Conservation (phyloP, 1,139 yeast genomes). For the Saccharomyces hybrid region DNA sequence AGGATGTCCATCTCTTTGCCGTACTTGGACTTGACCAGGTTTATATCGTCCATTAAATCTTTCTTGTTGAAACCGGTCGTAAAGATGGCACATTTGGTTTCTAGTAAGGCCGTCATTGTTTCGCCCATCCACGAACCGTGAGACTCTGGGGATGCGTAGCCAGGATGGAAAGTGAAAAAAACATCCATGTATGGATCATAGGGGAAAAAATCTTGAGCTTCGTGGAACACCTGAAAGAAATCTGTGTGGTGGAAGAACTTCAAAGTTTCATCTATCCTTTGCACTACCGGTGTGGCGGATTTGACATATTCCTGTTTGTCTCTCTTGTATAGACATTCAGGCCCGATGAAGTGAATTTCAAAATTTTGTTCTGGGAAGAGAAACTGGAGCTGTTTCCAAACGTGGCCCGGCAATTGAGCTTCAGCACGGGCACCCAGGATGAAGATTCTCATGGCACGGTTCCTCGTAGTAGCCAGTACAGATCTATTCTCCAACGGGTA, state of each 20-base stretch:
- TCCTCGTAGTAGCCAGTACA: conserved; percentile 49
- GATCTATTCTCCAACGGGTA: conserved; percentile 54
- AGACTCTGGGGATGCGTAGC: conserved; percentile 77
- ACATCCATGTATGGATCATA: conserved; percentile 93
- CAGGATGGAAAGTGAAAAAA: conserved; percentile 93
- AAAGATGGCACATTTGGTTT: conserved; percentile 85
- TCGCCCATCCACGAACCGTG: conserved; percentile 84
- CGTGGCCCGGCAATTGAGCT: conserved; percentile 86
- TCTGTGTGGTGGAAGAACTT: conserved; percentile 78
- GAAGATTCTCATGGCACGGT: conserved; percentile 83
- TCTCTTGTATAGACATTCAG: conserved; percentile 75
- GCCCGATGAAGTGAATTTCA: conserved; percentile 89
- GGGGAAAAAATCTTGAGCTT: conserved; percentile 91
- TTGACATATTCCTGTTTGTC: conserved; percentile 48
- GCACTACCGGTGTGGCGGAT: conserved; percentile 48
- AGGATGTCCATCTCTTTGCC: conserved; percentile 73
- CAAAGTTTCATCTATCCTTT: conserved; percentile 68
- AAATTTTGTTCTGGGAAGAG: conserved; percentile 75
- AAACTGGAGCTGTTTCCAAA: conserved; percentile 89
- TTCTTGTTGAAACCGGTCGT: conserved; percentile 82
- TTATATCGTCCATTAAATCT: conserved; percentile 63
- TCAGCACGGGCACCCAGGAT: conserved; percentile 90
- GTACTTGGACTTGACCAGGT: conserved; percentile 60
- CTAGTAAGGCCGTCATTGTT: conserved; percentile 76
- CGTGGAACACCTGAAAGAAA: conserved; percentile 83